Evolutionary conservation across 2,329 filamentous ascomycete genomes (phyloP).

Genomic region (Colletotrichum sp.): DNA sequence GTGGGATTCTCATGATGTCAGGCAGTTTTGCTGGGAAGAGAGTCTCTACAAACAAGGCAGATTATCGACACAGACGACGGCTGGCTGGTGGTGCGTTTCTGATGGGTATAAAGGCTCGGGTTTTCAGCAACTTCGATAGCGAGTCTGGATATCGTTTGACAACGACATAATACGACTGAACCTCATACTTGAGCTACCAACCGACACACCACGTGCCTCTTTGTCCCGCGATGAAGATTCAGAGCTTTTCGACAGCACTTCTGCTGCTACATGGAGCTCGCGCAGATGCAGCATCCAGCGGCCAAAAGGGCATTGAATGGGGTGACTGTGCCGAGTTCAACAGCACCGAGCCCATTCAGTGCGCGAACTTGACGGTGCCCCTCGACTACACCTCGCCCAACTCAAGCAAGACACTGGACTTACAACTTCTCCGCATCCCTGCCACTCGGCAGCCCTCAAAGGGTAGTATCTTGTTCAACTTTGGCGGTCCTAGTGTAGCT

Average conservation of each 20-base stretch:
- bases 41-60: not conserved
- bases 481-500: slow-evolving; percentile 28
- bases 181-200: not conserved
- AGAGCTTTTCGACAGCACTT: fast-evolving
- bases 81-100: not conserved
- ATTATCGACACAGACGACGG: not conserved
- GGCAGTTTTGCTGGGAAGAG: too few species aligned
- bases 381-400: slow-evolving; percentile 41
- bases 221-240: not conserved
- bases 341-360: slow-evolving; percentile 30
- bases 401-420: slow-evolving; percentile 24
- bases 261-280: not conserved
- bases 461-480: slow-evolving; percentile 36
- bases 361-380: slow-evolving; percentile 40
- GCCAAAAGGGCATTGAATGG: not conserved
- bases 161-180: not conserved
- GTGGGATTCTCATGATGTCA: not conserved
- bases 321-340: not conserved
- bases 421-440: slow-evolving; percentile 6
- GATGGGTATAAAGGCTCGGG: not conserved
- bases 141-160: not conserved
- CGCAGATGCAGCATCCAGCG: not conserved
- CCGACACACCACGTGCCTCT: fast-evolving
- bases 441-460: slow-evolving; percentile 24
- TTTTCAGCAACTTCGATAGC: fast-evolving